Conservation (phyloP, 78 protist genomes). For the Protostelium mycophagum region DNA sequence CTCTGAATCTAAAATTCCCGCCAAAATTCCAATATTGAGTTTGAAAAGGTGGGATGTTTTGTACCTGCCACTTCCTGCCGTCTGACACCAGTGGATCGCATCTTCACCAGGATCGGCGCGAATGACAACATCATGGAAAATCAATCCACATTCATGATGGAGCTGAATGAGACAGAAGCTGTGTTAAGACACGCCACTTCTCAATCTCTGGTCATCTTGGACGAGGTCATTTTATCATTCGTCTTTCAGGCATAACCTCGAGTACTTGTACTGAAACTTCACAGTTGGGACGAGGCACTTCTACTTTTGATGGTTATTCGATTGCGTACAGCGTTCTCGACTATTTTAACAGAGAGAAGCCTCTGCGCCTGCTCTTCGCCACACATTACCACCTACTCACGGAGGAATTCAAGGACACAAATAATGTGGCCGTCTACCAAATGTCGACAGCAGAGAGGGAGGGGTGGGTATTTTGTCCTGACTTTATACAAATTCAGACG, state of each 20-base stretch:
- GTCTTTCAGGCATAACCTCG: no score
- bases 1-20: no score
- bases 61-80: slow-evolving; percentile 75
- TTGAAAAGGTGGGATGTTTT: slow-evolving; percentile 89
- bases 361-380: slow-evolving; percentile 77
- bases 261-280: neutral
- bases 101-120: slow-evolving; percentile 85
- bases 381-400: slow-evolving; percentile 91
- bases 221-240: slow-evolving; percentile 58
- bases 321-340: slow-evolving; percentile 60
- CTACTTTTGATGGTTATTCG: slow-evolving; percentile 78
- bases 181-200: slow-evolving; percentile 66
- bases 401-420: slow-evolving; percentile 37
- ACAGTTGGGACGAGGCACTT: slow-evolving; percentile 83
- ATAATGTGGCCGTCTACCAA: neutral
- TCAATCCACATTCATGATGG: slow-evolving; percentile 90
- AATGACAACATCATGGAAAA: slow-evolving; percentile 76
- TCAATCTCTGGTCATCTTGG: slow-evolving; percentile 85
- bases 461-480: neutral
- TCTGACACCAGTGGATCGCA: slow-evolving; percentile 83
- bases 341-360: neutral
- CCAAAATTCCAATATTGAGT: slow-evolving; percentile 1
- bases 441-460: neutral
- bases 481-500: neutral
- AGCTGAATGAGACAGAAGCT: slow-evolving; percentile 67